phyloP scores from a whole-genome alignment of 345 rosid species.

The Xanthoceras sorbifolium region DNA sequence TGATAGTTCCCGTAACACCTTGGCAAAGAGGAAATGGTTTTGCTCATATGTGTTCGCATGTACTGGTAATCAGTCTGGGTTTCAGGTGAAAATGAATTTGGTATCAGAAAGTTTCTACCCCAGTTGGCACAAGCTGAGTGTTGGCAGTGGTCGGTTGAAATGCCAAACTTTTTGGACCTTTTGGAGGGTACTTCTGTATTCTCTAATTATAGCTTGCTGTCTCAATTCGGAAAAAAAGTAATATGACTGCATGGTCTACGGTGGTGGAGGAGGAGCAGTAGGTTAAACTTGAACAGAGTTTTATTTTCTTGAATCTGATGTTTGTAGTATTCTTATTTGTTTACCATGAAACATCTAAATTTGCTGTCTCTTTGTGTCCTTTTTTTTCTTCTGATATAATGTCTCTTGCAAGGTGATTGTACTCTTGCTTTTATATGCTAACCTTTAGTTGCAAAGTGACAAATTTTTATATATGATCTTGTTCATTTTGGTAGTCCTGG shows the following conservation, averaged over 20 bases:
- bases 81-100: slow-evolving; percentile 2
- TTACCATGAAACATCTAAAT: background rate
- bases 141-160: background rate
- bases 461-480: slow-evolving; percentile 3
- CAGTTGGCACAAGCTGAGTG: background rate
- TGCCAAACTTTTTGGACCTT: background rate
- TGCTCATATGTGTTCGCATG: background rate
- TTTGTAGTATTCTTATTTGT: background rate
- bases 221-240: background rate
- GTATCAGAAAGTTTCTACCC: background rate
- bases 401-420: background rate
- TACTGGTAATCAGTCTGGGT: background rate
- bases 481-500: slow-evolving; percentile 45
- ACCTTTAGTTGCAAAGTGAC: slow-evolving; percentile 1
- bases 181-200: background rate
- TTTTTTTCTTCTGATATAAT: background rate
- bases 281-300: background rate
- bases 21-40: background rate
- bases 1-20: background rate
- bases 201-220: background rate
- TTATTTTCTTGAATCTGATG: slow-evolving; percentile 6
- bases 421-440: background rate
- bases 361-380: background rate
- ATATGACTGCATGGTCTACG: background rate
- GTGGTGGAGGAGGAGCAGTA: background rate